Evolutionary conservation across 768 basidiomycete genomes (phyloP).

Genomic region (Boletus patriciae): DNA sequence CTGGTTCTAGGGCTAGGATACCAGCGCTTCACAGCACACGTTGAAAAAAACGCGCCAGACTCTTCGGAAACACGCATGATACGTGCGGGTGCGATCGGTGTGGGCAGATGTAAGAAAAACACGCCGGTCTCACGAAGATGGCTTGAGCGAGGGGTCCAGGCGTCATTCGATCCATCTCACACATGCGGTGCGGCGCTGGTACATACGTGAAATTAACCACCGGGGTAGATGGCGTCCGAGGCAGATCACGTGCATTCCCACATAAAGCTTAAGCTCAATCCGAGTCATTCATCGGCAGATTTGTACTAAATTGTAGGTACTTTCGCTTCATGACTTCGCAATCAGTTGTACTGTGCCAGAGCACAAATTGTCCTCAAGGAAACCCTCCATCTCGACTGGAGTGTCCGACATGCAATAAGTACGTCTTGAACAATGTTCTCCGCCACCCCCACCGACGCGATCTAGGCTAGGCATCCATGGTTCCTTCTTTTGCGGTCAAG

Average conservation of each 20-base stretch:
- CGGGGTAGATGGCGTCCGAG: too few species aligned
- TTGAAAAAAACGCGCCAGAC: constrained; percentile 9
- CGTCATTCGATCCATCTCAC: background rate
- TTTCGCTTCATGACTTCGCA: constrained; percentile 38
- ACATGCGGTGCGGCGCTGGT: background rate
- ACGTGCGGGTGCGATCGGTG: constrained; percentile 17
- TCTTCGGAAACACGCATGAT: constrained; percentile 24
- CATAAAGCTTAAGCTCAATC: background rate
- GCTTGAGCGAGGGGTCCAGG: background rate
- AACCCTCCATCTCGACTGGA: constrained; percentile 85
- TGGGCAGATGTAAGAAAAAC: background rate
- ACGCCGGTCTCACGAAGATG: too few species aligned
- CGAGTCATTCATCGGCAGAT: background rate
- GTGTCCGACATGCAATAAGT: constrained; percentile 95
- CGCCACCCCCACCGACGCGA: constrained; percentile 12
- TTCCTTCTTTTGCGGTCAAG: constrained; percentile 92
- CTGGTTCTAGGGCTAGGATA: constrained; percentile 12
- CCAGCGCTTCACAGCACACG: constrained; percentile 12
- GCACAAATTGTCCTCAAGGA: constrained; percentile 68
- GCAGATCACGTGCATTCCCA: constrained; percentile 18
- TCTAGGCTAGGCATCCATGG: constrained; percentile 75
- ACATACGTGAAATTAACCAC: too few species aligned
- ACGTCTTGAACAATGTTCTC: constrained; percentile 22
- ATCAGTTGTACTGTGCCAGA: constrained; percentile 58
- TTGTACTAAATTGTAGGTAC: background rate